A percentile compares a stretch with the other conserved stretches of the same genome.
These are phyloP conservation scores for Cutaneotrichosporon sp. DNA, from an alignment of 1,284 basidiomycete genomes.

Conservation along the genomic window DNA sequence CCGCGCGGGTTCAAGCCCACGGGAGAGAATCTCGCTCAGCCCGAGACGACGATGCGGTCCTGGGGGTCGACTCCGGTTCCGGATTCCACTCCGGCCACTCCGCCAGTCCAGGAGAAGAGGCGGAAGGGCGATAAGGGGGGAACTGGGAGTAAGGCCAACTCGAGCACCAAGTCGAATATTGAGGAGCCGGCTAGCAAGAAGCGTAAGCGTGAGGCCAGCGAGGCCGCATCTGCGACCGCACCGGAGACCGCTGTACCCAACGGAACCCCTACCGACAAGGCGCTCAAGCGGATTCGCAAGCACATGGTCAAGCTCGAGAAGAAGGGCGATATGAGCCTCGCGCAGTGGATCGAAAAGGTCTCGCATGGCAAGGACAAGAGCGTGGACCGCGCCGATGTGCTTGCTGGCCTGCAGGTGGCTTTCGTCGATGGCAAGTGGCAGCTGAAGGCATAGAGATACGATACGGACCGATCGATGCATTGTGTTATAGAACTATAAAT, in stretches of 20 bases:
- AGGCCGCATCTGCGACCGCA: slow-evolving; percentile 3
- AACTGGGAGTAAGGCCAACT: slow-evolving; percentile 49
- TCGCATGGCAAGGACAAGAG: slow-evolving; percentile 37
- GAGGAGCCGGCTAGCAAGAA: slow-evolving; percentile 35
- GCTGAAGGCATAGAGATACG: slow-evolving; percentile 23
- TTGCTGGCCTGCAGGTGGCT: slow-evolving; percentile 34
- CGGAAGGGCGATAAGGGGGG: slow-evolving; percentile 53
- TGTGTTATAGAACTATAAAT: slow-evolving; percentile 4
- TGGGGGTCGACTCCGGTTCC: slow-evolving; percentile 45
- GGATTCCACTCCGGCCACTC: slow-evolving; percentile 11
- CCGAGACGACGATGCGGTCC: slow-evolving; percentile 44
- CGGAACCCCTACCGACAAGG: slow-evolving; percentile 30
- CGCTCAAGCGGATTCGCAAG: slow-evolving; percentile 44
- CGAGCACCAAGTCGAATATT: slow-evolving; percentile 18
- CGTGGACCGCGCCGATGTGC: slow-evolving; percentile 33
- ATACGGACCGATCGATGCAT: not conserved
- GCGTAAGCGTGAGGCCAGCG: slow-evolving; percentile 34
- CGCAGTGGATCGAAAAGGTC: slow-evolving; percentile 29
- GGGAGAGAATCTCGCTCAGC: slow-evolving; percentile 40
- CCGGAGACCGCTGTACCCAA: not conserved
- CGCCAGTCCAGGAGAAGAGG: slow-evolving; percentile 29
- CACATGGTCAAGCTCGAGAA: slow-evolving; percentile 38
- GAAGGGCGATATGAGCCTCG: slow-evolving; percentile 16
- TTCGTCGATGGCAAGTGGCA: slow-evolving; percentile 39
- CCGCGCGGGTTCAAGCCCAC: slow-evolving; percentile 19